These are phyloP conservation scores for Fomitopsis pulvina DNA, from an alignment of 768 basidiomycete genomes.

Conservation along the genomic window DNA sequence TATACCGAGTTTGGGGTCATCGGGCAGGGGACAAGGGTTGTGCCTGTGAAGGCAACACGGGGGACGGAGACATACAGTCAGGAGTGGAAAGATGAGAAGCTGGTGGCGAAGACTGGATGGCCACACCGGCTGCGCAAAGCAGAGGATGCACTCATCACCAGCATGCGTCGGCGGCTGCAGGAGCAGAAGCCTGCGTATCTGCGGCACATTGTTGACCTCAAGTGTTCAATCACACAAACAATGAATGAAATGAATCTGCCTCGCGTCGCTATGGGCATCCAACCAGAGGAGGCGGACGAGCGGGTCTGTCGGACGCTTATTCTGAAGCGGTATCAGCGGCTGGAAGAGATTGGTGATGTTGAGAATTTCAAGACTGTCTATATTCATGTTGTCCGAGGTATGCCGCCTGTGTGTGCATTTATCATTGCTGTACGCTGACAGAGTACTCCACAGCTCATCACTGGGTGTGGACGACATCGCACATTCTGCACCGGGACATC, in stretches of 20 bases:
- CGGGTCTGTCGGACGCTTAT: background rate
- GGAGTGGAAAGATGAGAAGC: background rate
- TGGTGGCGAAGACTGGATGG: conserved; percentile 9
- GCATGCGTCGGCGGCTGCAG: background rate
- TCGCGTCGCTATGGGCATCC: background rate
- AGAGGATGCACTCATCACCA: background rate
- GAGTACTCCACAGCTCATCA: background rate
- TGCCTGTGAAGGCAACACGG: background rate
- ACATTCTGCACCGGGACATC: conserved; percentile 5
- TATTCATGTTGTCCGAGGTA: too few species aligned
- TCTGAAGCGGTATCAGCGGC: background rate
- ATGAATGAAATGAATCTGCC: background rate
- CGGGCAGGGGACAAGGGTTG: conserved; percentile 1
- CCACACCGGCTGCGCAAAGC: background rate
- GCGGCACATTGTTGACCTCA: background rate
- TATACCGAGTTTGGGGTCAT: conserved; percentile 1
- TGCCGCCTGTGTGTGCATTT: background rate
- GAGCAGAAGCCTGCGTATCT: conserved; percentile 1
- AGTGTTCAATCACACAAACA: background rate
- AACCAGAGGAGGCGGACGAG: background rate
- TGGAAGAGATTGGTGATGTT: background rate
- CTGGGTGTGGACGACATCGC: background rate
- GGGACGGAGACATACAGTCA: background rate
- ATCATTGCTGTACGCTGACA: background rate
- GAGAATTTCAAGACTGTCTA: background rate